Evolutionary conservation across 1,284 basidiomycete genomes (phyloP).

Genomic region (Marasmius oreades): DNA sequence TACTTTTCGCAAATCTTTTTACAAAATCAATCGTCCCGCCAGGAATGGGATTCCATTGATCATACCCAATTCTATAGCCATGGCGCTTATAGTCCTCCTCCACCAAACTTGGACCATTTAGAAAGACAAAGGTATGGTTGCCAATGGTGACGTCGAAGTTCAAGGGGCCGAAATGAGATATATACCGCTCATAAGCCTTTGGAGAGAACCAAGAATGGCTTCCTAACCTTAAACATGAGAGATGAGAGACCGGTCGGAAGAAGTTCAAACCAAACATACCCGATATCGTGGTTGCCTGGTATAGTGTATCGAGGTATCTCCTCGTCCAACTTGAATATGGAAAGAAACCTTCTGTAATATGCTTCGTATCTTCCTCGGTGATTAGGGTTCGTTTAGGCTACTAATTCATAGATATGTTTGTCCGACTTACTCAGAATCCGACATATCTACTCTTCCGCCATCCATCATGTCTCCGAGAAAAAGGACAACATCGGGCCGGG

Average conservation of each 20-base stretch:
- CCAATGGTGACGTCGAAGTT: conserved; percentile 53
- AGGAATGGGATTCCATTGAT: conserved; percentile 53
- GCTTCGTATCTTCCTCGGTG: conserved; percentile 52
- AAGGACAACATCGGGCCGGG: conserved; percentile 69
- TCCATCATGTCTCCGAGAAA: conserved; percentile 92
- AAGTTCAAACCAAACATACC: conserved; percentile 36
- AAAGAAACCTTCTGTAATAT: conserved; percentile 65
- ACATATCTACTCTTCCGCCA: conserved; percentile 63
- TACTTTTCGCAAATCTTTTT: conserved; percentile 49
- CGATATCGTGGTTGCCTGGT: conserved; percentile 88
- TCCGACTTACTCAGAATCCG: conserved; percentile 62
- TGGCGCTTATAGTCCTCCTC: conserved; percentile 76
- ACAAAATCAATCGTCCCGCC: conserved; percentile 72
- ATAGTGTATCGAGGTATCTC: conserved; percentile 60
- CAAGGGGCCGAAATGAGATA: conserved; percentile 60
- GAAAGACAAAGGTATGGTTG: conserved; percentile 70
- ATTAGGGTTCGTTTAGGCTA: not conserved
- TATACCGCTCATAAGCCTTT: conserved; percentile 60
- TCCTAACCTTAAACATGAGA: conserved; percentile 48
- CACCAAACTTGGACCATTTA: conserved; percentile 75
- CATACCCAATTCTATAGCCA: conserved; percentile 37
- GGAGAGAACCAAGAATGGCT: conserved; percentile 54
- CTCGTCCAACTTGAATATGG: conserved; percentile 53
- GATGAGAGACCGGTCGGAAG: conserved; percentile 2
- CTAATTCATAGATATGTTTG: too few relatives aligned